phyloP scores from a whole-genome alignment of 495 filamentous ascomycete species.

The Annulohypoxylon nitens region DNA sequence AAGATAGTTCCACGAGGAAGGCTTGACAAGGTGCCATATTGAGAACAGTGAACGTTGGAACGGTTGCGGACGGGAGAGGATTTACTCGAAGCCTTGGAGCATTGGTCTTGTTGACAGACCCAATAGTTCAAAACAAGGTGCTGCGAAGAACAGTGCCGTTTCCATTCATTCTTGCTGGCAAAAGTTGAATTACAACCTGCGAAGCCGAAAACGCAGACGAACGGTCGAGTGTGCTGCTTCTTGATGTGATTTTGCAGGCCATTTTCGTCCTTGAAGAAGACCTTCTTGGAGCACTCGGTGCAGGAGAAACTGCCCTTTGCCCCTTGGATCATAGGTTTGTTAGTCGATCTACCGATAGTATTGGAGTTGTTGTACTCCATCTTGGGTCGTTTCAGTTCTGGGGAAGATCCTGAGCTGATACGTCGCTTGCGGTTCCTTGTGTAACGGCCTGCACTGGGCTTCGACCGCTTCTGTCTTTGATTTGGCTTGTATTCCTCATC shows the following conservation, averaged over 20 bases:
- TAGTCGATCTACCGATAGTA: constrained; percentile 16
- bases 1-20: constrained; percentile 72
- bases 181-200: constrained; percentile 45
- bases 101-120: constrained; percentile 78
- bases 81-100: constrained; percentile 60
- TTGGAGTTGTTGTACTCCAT: constrained; percentile 25
- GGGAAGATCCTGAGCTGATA: constrained; percentile 20
- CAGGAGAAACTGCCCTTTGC: constrained; percentile 42
- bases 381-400: constrained; percentile 47
- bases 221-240: constrained; percentile 71
- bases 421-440: constrained; percentile 45
- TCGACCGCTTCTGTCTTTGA: constrained; percentile 33
- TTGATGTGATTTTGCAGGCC: constrained; percentile 64
- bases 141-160: constrained; percentile 86
- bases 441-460: constrained; percentile 26
- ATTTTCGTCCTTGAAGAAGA: constrained; percentile 56
- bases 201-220: constrained; percentile 78
- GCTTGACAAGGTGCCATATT: constrained; percentile 35
- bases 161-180: constrained; percentile 68
- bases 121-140: constrained; percentile 85
- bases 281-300: constrained; percentile 45
- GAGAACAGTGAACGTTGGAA: constrained; percentile 56
- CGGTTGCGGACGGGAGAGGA: constrained; percentile 29
- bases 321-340: constrained; percentile 44
- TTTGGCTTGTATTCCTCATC: constrained; percentile 46